These are phyloP conservation scores for Clitocybe nebularis DNA, from an alignment of 1,284 basidiomycete species.

Conservation along the genomic window DNA sequence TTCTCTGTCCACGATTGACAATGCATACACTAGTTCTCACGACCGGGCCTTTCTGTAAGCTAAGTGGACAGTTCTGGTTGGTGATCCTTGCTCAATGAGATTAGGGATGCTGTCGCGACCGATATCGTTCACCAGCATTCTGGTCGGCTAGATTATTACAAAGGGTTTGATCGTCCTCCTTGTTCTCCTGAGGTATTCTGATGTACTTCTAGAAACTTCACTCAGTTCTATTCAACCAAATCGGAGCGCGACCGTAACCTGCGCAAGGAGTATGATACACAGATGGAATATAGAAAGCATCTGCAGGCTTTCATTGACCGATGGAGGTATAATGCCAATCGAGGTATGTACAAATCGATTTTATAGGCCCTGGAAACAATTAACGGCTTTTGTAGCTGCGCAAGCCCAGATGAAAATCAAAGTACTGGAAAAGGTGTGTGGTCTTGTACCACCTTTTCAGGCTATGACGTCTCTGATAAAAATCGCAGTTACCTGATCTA, in stretches of 20 bases:
- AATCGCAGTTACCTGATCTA: slow-evolving; percentile 76
- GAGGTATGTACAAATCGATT: slow-evolving; percentile 42
- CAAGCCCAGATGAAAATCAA: slow-evolving; percentile 98
- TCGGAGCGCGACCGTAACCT: slow-evolving; percentile 91
- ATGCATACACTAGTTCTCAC: slow-evolving; percentile 65
- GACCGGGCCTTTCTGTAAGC: slow-evolving; percentile 92
- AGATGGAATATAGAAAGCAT: slow-evolving; percentile 92
- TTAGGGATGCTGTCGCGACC: slow-evolving; percentile 88
- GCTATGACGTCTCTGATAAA: not conserved
- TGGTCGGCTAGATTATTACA: slow-evolving; percentile 90
- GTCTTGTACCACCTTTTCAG: not conserved
- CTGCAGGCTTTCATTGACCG: slow-evolving; percentile 97
- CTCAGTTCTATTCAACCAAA: slow-evolving; percentile 98
- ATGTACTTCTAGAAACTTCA: slow-evolving; percentile 76
- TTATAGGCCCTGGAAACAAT: not conserved
- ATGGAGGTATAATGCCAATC: slow-evolving; percentile 94
- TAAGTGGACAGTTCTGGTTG: slow-evolving; percentile 8
- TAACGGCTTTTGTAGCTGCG: slow-evolving; percentile 47
- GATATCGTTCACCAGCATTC: slow-evolving; percentile 98
- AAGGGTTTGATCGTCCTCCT: slow-evolving; percentile 63
- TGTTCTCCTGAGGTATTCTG: too few species aligned
- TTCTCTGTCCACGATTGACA: slow-evolving; percentile 3
- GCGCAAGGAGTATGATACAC: slow-evolving; percentile 92
- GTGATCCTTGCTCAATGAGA: slow-evolving; percentile 6
- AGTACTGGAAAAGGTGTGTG: slow-evolving; percentile 84